Evolutionary conservation across 176 grass and related monocot species (phyloP).

Genomic region (Metroxylon sagu): DNA sequence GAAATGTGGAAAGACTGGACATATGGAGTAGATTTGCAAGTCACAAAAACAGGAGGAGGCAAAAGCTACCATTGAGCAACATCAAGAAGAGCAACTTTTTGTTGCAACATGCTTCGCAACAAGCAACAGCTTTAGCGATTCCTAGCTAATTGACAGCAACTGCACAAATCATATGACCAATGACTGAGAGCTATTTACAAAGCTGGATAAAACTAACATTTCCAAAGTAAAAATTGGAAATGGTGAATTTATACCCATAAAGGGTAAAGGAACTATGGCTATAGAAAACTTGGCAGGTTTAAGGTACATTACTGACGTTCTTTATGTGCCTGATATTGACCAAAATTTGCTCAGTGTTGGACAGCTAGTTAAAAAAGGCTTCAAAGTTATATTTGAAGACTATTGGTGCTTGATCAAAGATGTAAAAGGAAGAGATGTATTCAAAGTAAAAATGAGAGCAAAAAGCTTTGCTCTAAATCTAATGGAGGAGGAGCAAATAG

Average conservation of each 20-base stretch:
- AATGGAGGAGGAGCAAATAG: no score
- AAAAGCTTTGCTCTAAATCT: no score
- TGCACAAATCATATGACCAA: not conserved
- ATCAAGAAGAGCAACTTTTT: not conserved
- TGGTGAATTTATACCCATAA: not conserved
- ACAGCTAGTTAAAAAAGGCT: not conserved
- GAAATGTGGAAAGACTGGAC: not conserved
- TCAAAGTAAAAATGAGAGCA: no score
- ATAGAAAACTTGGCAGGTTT: not conserved
- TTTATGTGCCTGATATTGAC: not conserved
- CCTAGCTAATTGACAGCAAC: not conserved
- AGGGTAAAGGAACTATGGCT: not conserved
- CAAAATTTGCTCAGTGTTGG: not conserved
- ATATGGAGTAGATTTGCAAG: not conserved
- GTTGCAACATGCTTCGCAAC: not conserved
- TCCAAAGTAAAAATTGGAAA: not conserved
- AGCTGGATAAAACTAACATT: not conserved
- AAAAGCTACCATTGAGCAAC: not conserved
- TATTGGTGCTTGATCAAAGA: no score
- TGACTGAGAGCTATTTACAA: not conserved
- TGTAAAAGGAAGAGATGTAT: no score
- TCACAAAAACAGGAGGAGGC: not conserved
- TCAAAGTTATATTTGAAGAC: not conserved
- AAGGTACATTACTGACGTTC: not conserved
- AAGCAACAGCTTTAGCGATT: not conserved